A percentile compares a stretch with the other conserved stretches of the same genome.
Conservation (phyloP, 2,329 filamentous ascomycete genomes). For the Ascochyta viciae-villosae region DNA sequence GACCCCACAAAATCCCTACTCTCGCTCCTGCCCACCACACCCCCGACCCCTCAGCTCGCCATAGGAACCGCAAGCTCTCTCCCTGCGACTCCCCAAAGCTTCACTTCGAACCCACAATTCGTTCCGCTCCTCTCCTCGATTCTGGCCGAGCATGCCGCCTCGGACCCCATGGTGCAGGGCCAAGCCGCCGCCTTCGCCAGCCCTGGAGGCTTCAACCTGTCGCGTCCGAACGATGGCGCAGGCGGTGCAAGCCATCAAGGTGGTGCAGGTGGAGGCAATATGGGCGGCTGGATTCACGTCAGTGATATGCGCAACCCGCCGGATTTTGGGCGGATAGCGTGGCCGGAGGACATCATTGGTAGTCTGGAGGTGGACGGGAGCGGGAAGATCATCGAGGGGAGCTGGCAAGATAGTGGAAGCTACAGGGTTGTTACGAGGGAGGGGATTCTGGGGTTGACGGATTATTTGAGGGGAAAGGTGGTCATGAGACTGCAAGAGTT, state of each 20-base stretch:
- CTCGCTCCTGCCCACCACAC: conserved; percentile 63
- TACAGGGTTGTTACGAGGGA: conserved; percentile 67
- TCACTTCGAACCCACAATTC: conserved; percentile 65
- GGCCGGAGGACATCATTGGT: conserved; percentile 71
- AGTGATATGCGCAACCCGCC: conserved; percentile 66
- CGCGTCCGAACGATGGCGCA: conserved; percentile 52
- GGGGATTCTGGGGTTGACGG: conserved; percentile 55
- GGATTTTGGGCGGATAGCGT: conserved; percentile 69
- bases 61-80: conserved; percentile 62
- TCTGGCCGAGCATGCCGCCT: conserved; percentile 59
- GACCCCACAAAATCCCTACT: conserved; percentile 55
- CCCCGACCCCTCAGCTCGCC: conserved; percentile 60
- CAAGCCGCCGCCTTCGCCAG: conserved; percentile 68
- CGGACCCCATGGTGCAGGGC: conserved; percentile 63
- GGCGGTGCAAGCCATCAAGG: conserved; percentile 66
- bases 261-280: conserved; percentile 63
- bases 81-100: conserved; percentile 63
- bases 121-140: conserved; percentile 64
- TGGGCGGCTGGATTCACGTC: conserved; percentile 70
- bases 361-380: conserved; percentile 67
- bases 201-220: conserved; percentile 62
- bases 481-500: conserved; percentile 27
- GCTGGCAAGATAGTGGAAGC: conserved; percentile 68
- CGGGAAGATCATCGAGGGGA: conserved; percentile 65
- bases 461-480: conserved; percentile 33